Base-by-base conservation (phyloP, 768 basidiomycete genomes). In the Russula brevipes region DNA sequence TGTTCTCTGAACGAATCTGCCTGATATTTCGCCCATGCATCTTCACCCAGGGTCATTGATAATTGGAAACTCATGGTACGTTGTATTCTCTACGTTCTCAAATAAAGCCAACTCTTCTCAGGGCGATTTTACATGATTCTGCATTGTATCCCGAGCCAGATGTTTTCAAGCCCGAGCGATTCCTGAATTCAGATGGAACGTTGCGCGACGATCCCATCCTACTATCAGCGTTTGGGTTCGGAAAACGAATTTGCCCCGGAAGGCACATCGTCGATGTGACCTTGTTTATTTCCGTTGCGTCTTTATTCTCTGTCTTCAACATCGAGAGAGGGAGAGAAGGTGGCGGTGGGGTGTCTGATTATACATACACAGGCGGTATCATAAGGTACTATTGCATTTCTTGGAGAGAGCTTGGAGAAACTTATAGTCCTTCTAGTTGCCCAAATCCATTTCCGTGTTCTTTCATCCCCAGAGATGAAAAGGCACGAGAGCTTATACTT, bases 51-150 rank as follows among this genome's bases (percentile, higher is more conserved):
- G 58, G 24, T 17, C 58, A 1, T 3, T 52, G 30, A 24, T 59
- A 31, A 31, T 59, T 5, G 46, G 35, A 33, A 59, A 59, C 33
- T 10, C 47, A 59, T 59, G 58, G 57, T 59, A 2, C 0, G 47
- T 10, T 39, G 10, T 17, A 16, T 51, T 39, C 10, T 11, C 19
- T 46, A 24, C 46, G 41, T 14, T 19, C 46, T 24, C 46, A 7
- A 24, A 19, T 24, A 9, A 24, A 1, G 12, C 14, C 16, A 31
- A 31, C 8, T 17, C 1, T 30, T 45, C 11, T n/a, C 24, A 59
- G 58, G 58, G 49, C 58, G 4, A 51, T 52, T 19, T 44, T 59
- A 17, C 58, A 52, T 33, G 58, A 59, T 9, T 30, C 58, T 8
- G 24, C 11, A 6, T 3, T 42, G 5, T 59, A 59, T 50, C 58